phyloP scores from a whole-genome alignment of 176 grass and related monocot genomes.

The Themeda triandra region DNA sequence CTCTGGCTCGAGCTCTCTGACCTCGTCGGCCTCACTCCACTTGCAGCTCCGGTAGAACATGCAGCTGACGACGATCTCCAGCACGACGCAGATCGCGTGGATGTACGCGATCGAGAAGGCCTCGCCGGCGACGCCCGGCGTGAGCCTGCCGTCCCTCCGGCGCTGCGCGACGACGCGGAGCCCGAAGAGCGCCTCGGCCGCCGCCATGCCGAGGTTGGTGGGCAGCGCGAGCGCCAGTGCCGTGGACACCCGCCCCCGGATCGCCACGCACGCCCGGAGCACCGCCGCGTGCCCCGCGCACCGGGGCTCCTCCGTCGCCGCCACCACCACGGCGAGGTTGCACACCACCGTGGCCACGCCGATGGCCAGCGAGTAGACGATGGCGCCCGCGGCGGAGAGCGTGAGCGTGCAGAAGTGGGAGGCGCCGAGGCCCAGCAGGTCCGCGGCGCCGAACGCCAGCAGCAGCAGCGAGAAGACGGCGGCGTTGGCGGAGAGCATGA shows the following conservation, averaged over 20 bases:
- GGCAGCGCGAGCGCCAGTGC: conserved; percentile 72
- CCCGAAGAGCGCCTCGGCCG: conserved; percentile 72
- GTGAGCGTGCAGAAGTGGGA: conserved; percentile 27
- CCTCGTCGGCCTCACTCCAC: conserved; percentile 36
- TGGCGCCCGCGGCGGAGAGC: conserved; percentile 57
- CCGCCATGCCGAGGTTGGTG: conserved; percentile 58
- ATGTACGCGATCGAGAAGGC: conserved; percentile 76
- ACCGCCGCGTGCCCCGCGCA: conserved; percentile 47
- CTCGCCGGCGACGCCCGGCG: conserved; percentile 56
- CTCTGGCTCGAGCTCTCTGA: conserved; percentile 65
- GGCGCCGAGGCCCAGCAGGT: conserved; percentile 38
- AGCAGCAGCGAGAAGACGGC: conserved; percentile 78
- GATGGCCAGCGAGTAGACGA: conserved; percentile 59
- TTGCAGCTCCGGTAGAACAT: conserved; percentile 62
- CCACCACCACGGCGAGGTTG: conserved; percentile 67
- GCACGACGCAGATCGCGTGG: conserved; percentile 63
- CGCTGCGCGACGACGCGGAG: conserved; percentile 58
- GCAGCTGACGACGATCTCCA: conserved; percentile 84
- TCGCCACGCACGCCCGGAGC: conserved; percentile 62
- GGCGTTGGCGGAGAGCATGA: conserved; percentile 69
- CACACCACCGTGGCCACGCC: conserved; percentile 66
- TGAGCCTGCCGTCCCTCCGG: conserved; percentile 23
- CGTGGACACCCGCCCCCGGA: conserved; percentile 36
- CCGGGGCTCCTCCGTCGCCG: conserved; percentile 64
- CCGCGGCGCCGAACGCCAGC: conserved; percentile 59